A percentile compares a stretch with the other conserved stretches of the same genome.
Conservation (phyloP, 2,329 filamentous ascomycete species). For the Sclerotinia spermophila region DNA sequence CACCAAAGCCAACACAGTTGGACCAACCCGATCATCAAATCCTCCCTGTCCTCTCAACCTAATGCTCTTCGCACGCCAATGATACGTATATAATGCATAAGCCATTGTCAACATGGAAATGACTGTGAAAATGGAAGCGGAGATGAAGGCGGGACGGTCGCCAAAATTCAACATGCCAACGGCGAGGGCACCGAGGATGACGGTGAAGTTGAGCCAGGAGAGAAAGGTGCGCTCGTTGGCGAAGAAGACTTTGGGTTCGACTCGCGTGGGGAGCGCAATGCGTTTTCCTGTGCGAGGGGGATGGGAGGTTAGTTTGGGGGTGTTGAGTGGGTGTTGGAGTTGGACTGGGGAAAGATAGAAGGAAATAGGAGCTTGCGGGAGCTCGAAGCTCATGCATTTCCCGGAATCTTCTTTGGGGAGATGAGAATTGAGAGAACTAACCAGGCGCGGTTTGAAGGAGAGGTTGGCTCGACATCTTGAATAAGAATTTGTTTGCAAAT, state of each 20-base stretch:
- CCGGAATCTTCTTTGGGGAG: too few relatives aligned
- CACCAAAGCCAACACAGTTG: conserved; percentile 83
- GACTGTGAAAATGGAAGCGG: conserved; percentile 86
- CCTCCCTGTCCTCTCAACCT: conserved; percentile 86
- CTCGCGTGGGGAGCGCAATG: conserved; percentile 93
- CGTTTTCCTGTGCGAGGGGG: conserved; percentile 71
- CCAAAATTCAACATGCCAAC: conserved; percentile 98
- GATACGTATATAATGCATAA: conserved; percentile 91
- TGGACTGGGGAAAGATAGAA: neutral
- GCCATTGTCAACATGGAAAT: conserved; percentile 95
- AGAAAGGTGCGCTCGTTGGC: conserved; percentile 99
- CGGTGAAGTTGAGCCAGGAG: conserved; percentile 99
- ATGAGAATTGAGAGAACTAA: conserved; percentile 43
- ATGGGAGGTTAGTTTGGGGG: conserved; percentile 19
- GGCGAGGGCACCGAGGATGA: conserved; percentile 93
- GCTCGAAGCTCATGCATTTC: neutral
- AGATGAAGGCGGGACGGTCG: conserved; percentile 90
- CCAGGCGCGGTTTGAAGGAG: conserved; percentile 91
- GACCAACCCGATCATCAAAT: conserved; percentile 94
- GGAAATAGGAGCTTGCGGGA: neutral
- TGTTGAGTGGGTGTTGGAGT: neutral
- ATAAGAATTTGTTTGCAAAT: neutral
- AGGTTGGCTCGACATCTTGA: conserved; percentile 85
- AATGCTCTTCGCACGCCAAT: conserved; percentile 95
- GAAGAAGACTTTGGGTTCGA: conserved; percentile 99